Conservation (phyloP, 768 basidiomycete genomes). For the Saitozyma sp. region DNA sequence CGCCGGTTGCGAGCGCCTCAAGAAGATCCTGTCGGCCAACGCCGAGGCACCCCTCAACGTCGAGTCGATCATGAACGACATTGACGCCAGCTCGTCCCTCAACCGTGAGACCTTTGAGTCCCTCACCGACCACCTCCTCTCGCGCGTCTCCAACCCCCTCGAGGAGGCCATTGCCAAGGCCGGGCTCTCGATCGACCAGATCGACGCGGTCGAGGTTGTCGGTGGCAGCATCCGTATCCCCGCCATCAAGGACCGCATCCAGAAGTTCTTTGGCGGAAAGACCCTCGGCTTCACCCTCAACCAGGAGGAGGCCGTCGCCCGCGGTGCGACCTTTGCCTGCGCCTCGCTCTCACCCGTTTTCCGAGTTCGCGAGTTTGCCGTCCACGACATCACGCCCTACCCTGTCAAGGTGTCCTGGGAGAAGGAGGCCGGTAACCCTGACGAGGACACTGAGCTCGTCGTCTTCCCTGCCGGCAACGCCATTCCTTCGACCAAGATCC, state of each 20-base stretch:
- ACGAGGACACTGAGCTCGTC: slow-evolving; percentile 81
- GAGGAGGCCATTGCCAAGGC: slow-evolving; percentile 76
- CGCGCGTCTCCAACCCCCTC: slow-evolving; percentile 73
- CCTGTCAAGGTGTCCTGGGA: slow-evolving; percentile 91
- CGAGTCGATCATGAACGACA: slow-evolving; percentile 93
- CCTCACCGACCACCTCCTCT: slow-evolving; percentile 73
- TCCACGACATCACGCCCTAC: slow-evolving; percentile 81
- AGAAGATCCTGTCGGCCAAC: slow-evolving; percentile 96
- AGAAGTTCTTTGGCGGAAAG: slow-evolving; percentile 77
- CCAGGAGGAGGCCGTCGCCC: slow-evolving; percentile 95
- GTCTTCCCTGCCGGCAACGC: slow-evolving; percentile 84
- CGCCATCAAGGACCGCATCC: slow-evolving; percentile 83
- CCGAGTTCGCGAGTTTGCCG: slow-evolving; percentile 91
- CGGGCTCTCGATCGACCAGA: slow-evolving; percentile 75
- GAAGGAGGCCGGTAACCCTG: slow-evolving; percentile 68
- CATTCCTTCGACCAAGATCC: slow-evolving; percentile 90
- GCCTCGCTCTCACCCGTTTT: slow-evolving; percentile 97
- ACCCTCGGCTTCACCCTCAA: slow-evolving; percentile 88
- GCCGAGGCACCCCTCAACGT: slow-evolving; percentile 82
- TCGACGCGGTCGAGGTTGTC: slow-evolving; percentile 88
- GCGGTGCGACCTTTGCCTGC: slow-evolving; percentile 94
- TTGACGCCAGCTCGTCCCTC: slow-evolving; percentile 86
- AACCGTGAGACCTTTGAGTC: slow-evolving; percentile 77
- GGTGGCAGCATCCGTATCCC: slow-evolving; percentile 93
- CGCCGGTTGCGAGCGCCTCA: slow-evolving; percentile 86